phyloP scores from a whole-genome alignment of 2,329 filamentous ascomycete species.

The Sclerotinia trifoliorum region DNA sequence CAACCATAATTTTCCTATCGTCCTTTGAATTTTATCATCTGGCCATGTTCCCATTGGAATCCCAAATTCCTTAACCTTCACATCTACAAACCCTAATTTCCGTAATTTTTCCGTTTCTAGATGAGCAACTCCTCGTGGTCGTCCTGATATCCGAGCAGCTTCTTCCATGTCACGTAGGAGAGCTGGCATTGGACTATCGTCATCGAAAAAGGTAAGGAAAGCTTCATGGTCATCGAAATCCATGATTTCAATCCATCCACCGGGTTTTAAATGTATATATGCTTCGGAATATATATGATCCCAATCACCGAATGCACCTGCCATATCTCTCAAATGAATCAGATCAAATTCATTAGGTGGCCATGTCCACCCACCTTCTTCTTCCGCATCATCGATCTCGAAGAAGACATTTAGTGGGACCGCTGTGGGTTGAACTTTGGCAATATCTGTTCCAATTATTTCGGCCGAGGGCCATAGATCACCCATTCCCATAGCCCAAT shows the following conservation, averaged over 20 bases:
- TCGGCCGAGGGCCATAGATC: slow-evolving; percentile 48
- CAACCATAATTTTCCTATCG: slow-evolving; percentile 35
- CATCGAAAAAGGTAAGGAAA: slow-evolving; percentile 28
- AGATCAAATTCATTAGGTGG: slow-evolving; percentile 56
- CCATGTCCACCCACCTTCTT: slow-evolving; percentile 49
- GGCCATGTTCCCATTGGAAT: slow-evolving; percentile 42
- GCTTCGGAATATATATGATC: slow-evolving; percentile 53
- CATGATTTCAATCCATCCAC: slow-evolving; percentile 39
- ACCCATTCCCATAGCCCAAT: slow-evolving; percentile 62
- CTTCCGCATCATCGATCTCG: slow-evolving; percentile 58
- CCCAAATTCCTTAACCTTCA: slow-evolving; percentile 36
- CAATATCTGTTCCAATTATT: slow-evolving; percentile 60
- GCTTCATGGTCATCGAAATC: slow-evolving; percentile 36
- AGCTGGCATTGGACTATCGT: slow-evolving; percentile 23
- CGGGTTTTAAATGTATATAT: slow-evolving; percentile 41
- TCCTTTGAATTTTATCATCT: slow-evolving; percentile 35
- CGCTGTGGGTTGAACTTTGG: slow-evolving; percentile 57
- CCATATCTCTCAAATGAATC: slow-evolving; percentile 58
- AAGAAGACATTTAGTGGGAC: slow-evolving; percentile 63
- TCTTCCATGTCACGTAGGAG: slow-evolving; percentile 27
- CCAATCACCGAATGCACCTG: slow-evolving; percentile 58
- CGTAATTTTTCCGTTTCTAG: slow-evolving; percentile 35
- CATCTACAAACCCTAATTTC: slow-evolving; percentile 46
- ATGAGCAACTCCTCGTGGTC: slow-evolving; percentile 29
- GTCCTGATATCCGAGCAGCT: slow-evolving; percentile 31